Evolutionary conservation across 306 rosid species (phyloP).

Genomic region (Dalbergia cultrata): DNA sequence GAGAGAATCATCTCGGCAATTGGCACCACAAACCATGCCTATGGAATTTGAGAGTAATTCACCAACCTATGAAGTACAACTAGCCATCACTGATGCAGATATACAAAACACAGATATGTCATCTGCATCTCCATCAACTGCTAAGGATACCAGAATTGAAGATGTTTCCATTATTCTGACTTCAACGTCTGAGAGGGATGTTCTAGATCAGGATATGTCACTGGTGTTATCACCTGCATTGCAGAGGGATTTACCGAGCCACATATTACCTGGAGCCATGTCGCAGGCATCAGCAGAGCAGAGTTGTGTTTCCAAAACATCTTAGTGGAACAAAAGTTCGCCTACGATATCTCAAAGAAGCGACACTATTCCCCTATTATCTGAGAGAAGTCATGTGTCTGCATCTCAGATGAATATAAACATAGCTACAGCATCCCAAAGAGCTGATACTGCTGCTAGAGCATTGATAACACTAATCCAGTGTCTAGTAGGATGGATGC

Average conservation of each 20-base stretch:
- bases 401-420: slow-evolving; percentile 47
- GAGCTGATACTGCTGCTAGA: slow-evolving; percentile 37
- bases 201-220: slow-evolving; percentile 56
- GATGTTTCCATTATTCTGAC: slow-evolving; percentile 51
- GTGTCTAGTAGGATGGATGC: slow-evolving; percentile 44
- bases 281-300: slow-evolving; percentile 62
- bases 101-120: slow-evolving; percentile 50
- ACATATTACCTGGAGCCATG: slow-evolving; percentile 44
- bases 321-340: slow-evolving; percentile 57
- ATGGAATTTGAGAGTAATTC: slow-evolving; percentile 61
- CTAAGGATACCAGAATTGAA: slow-evolving; percentile 51
- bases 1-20: slow-evolving; percentile 57
- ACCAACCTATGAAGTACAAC: slow-evolving; percentile 43
- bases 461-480: slow-evolving; percentile 47
- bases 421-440: slow-evolving; percentile 44
- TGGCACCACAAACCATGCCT: slow-evolving; percentile 47
- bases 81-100: slow-evolving; percentile 51
- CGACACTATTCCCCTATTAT: slow-evolving; percentile 50
- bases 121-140: slow-evolving; percentile 55
- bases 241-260: slow-evolving; percentile 53
- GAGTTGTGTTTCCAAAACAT: slow-evolving; percentile 49
- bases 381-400: slow-evolving; percentile 49
- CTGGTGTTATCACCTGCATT: slow-evolving; percentile 51
- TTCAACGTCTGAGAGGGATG: slow-evolving; percentile 51
- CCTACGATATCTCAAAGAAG: slow-evolving; percentile 52